Evolutionary conservation across 2,329 filamentous ascomycete genomes (phyloP), one percentile per base, ranked within the genome.

Genomic region (Aspergillus fijiensis): DNA sequence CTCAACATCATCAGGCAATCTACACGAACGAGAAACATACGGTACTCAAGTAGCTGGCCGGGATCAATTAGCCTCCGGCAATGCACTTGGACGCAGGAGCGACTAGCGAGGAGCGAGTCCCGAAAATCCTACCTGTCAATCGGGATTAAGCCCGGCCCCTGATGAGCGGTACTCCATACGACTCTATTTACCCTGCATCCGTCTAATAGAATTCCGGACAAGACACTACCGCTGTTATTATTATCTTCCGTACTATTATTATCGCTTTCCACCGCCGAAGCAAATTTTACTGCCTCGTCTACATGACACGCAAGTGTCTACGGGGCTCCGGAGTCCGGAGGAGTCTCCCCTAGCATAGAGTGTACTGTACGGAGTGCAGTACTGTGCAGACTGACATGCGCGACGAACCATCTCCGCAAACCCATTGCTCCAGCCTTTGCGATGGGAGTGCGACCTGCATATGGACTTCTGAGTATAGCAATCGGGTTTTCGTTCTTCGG

Each of bases 261-360:
- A 63, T 60, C 60, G 47, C 39, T 31, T 35, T 48, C 33, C 52
- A 47, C 53, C 58, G 49, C 33, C 45, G 39, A 55, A 51, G 29
- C 51, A 35, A 51, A 49, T 49, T 56, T 57, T 59, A 54, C 49
- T 47, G 25, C 49, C 53, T 55, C 54, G 59, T 64, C 42, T 63
- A 64, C 48, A 51, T 64, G 62, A 64, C 58, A 63, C 62, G 54
- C 60, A 56, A 57, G 57, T 59, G 42, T 49, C 23, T 51, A 51
- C 42, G 9, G 49, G 50, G 27, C 47, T 51, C 27, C 42, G 21
- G 49, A 31, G 23, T 31, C 39, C 39, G 19, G 33, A 35, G 14
- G 21, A 42, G n/a, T 45, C 51, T 49, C 5, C 55, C 45, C 48
- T 5, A n/a, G 14, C 7, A 29, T 29, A 7, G 27, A 29, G 27